A percentile compares a stretch with the other conserved stretches of the same genome.
Evolutionary conservation across 768 basidiomycete genomes (phyloP).

Genomic region (Hygrophoropsis aurantiaca): DNA sequence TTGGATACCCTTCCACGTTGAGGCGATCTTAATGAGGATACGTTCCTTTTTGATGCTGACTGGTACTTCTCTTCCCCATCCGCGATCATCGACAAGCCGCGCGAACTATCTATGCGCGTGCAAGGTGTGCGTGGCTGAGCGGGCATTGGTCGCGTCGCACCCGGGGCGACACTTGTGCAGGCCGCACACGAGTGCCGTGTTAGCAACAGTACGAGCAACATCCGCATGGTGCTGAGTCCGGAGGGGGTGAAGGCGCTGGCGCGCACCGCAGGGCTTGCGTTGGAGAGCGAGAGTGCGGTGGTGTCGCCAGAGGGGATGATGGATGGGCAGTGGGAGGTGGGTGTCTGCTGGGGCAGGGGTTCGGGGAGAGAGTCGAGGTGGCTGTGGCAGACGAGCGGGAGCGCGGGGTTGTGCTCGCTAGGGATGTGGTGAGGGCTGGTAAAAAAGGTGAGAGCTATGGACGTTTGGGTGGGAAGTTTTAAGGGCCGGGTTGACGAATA

Average conservation of each 20-base stretch:
- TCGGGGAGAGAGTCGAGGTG: slow-evolving; percentile 23
- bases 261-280: slow-evolving; percentile 16
- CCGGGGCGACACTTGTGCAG: slow-evolving; percentile 33
- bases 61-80: slow-evolving; percentile 42
- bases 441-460: slow-evolving; percentile 27
- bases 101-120: slow-evolving; percentile 21
- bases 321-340: slow-evolving; percentile 38
- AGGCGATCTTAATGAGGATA: slow-evolving; percentile 43
- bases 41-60: slow-evolving; percentile 33
- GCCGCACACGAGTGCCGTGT: slow-evolving; percentile 34
- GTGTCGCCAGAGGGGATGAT: slow-evolving; percentile 22
- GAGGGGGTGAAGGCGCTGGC: slow-evolving; percentile 27
- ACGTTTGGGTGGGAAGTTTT: slow-evolving; percentile 30
- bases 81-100: slow-evolving; percentile 26
- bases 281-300: slow-evolving; percentile 21
- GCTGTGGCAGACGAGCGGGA: slow-evolving; percentile 30
- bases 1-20: slow-evolving; percentile 19
- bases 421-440: slow-evolving; percentile 24
- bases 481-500: background rate
- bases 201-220: slow-evolving; percentile 25
- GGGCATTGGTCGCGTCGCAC: slow-evolving; percentile 23
- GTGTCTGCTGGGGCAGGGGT: slow-evolving; percentile 14
- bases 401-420: slow-evolving; percentile 27
- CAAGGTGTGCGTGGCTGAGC: slow-evolving; percentile 36
- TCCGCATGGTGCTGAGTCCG: slow-evolving; percentile 38